These are phyloP conservation scores for Cytospora paraplurivora DNA, from an alignment of 2,329 filamentous ascomycete species.

Conservation along the genomic window DNA sequence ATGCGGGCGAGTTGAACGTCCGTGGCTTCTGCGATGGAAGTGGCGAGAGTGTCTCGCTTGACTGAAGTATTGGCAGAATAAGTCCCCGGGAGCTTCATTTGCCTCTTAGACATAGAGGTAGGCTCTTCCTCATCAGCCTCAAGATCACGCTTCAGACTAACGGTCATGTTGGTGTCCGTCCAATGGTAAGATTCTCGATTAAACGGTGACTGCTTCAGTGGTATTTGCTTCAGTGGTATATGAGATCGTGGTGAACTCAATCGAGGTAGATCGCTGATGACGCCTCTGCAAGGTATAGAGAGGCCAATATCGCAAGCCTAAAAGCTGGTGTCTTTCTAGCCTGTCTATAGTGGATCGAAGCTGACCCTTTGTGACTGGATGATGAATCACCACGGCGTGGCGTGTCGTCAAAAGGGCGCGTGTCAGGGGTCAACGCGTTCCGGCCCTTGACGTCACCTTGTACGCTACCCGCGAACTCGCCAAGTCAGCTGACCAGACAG, in stretches of 20 bases:
- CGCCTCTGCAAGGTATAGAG: no score
- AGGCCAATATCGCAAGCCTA: no score
- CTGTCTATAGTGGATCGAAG: not conserved
- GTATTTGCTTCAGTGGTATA: no score
- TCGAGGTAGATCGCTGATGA: no score
- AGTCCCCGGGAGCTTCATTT: constrained; percentile 15
- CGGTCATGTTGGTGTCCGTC: constrained; percentile 11
- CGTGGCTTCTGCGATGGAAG: constrained; percentile 35
- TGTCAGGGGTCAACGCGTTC: not conserved
- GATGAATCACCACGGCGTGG: constrained; percentile 26
- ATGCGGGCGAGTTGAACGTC: constrained; percentile 48
- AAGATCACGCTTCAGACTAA: constrained; percentile 11
- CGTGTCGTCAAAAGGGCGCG: constrained; percentile 27
- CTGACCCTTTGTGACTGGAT: not conserved
- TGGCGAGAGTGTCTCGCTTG: constrained; percentile 1
- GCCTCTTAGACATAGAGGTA: not conserved
- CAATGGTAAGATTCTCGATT: not conserved
- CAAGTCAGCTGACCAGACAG: constrained; percentile 18
- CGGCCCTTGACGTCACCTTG: not conserved
- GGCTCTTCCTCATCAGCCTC: not conserved
- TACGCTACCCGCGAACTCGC: constrained; percentile 8
- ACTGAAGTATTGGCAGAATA: constrained; percentile 18
- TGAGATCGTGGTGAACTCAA: no score
- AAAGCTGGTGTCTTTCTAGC: not conserved
- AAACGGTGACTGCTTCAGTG: no score